A percentile compares a stretch with the other conserved stretches of the same genome.
These are phyloP conservation scores for Saraca asoca DNA, from an alignment of 331 rosid genomes.

Conservation along the genomic window DNA sequence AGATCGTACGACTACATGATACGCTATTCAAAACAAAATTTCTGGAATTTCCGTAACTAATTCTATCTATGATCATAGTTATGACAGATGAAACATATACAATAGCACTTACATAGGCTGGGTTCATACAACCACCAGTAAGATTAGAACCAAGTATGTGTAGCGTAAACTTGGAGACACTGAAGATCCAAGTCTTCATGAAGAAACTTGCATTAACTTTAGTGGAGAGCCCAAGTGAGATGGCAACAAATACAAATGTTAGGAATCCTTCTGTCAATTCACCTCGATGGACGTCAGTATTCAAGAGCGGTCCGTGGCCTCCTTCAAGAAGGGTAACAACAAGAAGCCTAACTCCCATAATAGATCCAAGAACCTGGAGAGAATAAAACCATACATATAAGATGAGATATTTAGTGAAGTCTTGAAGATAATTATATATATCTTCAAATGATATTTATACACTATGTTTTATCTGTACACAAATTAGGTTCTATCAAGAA, in stretches of 20 bases:
- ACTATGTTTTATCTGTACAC: no score
- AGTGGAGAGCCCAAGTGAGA: slow-evolving; percentile 67
- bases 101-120: slow-evolving; percentile 66
- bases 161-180: slow-evolving; percentile 76
- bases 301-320: slow-evolving; percentile 72
- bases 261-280: slow-evolving; percentile 82
- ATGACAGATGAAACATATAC: not conserved
- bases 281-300: slow-evolving; percentile 72
- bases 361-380: slow-evolving; percentile 75
- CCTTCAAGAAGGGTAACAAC: slow-evolving; percentile 62
- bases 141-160: slow-evolving; percentile 85
- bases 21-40: no score
- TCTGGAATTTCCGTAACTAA: no score
- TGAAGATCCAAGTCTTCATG: slow-evolving; percentile 94
- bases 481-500: no score
- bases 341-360: slow-evolving; percentile 64
- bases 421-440: no score
- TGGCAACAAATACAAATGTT: slow-evolving; percentile 59
- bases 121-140: slow-evolving; percentile 91
- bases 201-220: slow-evolving; percentile 64
- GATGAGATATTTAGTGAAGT: no score
- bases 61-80: slow-evolving; percentile 14
- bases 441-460: no score
- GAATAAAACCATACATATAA: slow-evolving; percentile 27
- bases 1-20: no score